These are phyloP conservation scores for Angophora floribunda DNA, from an alignment of 345 rosid species.

Conservation along the genomic window DNA sequence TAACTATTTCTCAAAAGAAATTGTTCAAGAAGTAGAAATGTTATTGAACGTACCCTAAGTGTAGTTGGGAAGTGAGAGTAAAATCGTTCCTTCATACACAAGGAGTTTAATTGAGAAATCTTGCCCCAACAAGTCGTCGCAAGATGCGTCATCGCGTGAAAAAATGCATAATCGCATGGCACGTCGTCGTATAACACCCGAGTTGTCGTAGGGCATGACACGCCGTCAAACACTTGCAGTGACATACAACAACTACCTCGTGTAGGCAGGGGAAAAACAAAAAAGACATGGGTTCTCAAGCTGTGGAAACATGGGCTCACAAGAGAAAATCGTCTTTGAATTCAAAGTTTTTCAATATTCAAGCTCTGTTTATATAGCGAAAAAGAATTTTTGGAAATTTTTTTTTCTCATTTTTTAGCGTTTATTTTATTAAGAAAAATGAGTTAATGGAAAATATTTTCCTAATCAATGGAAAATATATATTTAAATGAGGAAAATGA, in stretches of 20 bases:
- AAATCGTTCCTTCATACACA: not conserved
- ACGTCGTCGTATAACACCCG: not conserved
- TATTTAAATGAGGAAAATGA: not conserved
- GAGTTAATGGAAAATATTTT: accelerated
- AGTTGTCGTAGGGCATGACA: not conserved
- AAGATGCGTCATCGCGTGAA: not conserved
- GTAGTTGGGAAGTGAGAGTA: not conserved
- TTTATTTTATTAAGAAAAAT: no score
- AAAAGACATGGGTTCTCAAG: not conserved
- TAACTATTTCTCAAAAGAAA: no score
- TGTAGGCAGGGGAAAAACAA: not conserved
- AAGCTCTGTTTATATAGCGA: not conserved
- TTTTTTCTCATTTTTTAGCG: not conserved
- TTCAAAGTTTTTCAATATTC: not conserved
- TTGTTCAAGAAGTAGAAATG: no score
- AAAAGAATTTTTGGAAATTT: no score
- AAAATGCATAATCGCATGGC: accelerated
- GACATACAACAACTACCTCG: not conserved
- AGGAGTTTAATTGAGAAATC: not conserved
- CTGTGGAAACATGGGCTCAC: not conserved
- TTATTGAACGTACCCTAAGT: no score
- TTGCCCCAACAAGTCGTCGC: not conserved
- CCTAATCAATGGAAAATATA: not conserved
- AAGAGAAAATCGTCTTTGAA: not conserved
- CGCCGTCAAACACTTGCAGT: not conserved